Evolutionary conservation across 78 protist species (phyloP).

Genomic region (Speleostelium caveatum): DNA sequence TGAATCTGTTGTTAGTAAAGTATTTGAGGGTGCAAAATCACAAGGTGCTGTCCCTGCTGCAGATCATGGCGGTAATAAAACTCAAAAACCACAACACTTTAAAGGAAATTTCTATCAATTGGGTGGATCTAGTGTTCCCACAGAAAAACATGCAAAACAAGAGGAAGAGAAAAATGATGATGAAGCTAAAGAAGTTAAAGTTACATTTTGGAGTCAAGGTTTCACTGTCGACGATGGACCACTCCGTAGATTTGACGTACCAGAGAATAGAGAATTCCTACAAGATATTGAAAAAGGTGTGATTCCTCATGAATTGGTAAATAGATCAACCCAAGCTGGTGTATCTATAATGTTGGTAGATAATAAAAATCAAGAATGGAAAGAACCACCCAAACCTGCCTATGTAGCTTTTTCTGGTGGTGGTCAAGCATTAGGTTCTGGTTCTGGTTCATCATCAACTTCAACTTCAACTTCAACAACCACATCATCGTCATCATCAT

Average conservation of each 20-base stretch:
- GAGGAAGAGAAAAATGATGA: not conserved
- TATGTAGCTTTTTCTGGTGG: slow-evolving; percentile 71
- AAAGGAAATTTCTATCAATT: slow-evolving; percentile 53
- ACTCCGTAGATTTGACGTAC: slow-evolving; percentile 66
- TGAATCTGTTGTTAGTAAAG: slow-evolving; percentile 54
- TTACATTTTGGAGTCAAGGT: slow-evolving; percentile 88
- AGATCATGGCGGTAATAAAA: not conserved
- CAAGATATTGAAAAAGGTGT: slow-evolving; percentile 62
- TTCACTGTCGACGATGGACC: slow-evolving; percentile 89
- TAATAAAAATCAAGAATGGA: slow-evolving; percentile 31
- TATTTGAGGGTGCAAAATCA: slow-evolving; percentile 80
- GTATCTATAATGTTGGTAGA: slow-evolving; percentile 17
- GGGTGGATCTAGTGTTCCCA: slow-evolving; percentile 9
- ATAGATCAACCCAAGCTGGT: slow-evolving; percentile 21
- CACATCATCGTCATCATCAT: slow-evolving; percentile 4
- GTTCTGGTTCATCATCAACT: slow-evolving; percentile 7
- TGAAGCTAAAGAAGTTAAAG: slow-evolving; percentile 14
- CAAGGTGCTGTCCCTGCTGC: slow-evolving; percentile 49
- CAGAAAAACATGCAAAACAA: not conserved
- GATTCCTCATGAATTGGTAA: slow-evolving; percentile 78
- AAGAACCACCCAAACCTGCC: slow-evolving; percentile 67
- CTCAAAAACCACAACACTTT: slow-evolving; percentile 22
- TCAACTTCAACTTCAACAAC: not conserved
- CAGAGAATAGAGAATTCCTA: slow-evolving; percentile 75
- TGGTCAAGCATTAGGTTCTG: slow-evolving; percentile 50